Evolutionary conservation across 2,329 filamentous ascomycete species (phyloP), one percentile per base, ranked within the genome.

Genomic region (Aspergillus tanneri): DNA sequence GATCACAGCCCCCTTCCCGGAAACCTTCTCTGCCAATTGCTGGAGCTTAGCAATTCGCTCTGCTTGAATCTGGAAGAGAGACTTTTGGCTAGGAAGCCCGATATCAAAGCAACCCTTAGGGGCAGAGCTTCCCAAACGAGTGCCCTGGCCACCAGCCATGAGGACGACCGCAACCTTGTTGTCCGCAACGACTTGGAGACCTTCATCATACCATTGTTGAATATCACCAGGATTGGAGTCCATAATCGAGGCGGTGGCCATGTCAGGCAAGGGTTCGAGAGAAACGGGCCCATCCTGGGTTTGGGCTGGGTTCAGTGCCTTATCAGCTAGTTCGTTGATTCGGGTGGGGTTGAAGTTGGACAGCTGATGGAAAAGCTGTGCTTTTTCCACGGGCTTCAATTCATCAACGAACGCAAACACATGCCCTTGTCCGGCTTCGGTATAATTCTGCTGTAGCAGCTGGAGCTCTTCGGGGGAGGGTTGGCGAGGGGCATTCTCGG

Each of bases 41-140:
- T 97, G 88, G 7, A 95, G 75, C 76, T 90, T 95, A 63, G 80
- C 80, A 66, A 99, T 97, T 46, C 93, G 81, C 81, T 99, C 91
- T 36, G 88, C 93, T 74, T 99, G 93, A 61, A 99, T 88, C 77
- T 97, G 91, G 81, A 99, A 99, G 51, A 99, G 81, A 12, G 90
- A 90, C 78, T 99, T 99, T 67, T 86, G 76, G 59, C 90, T 96
- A 24, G 92, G 90, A 48, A 99, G 82, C 14, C 90, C 90, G 70
- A 99, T 97, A 68, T 99, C 86, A 74, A 88, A 99, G 81, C 92
- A 97, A 48, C 93, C 93, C 78, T 99, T 99, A 59, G 93, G 93
- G 14, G 86, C 92, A 48, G 90, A 93, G 78, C 90, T 96, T 59
- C 93, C 93, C 55, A 99, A 77, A 54, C 93, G 83, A 53, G 93